Base-by-base conservation (phyloP, 305 asterid species). In the Plantago coronopus region DNA sequence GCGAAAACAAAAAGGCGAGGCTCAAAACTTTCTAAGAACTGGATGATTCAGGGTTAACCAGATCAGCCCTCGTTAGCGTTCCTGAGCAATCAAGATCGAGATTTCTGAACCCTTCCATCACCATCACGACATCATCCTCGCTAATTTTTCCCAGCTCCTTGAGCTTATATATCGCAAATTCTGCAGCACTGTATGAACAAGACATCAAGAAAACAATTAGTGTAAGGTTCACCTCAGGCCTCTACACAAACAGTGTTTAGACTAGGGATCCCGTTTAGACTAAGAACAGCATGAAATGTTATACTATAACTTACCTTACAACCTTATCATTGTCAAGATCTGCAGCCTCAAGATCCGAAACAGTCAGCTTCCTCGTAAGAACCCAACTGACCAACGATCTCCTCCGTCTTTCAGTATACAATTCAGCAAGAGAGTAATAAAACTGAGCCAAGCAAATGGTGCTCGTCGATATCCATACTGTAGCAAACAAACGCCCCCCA, bases 101-200 rank as follows among this genome's bases (percentile, higher is more conserved):
- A 59, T 56, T 59, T 61, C 61, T 76, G 69, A 89, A 89, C 69
- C 71, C 68, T 62, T 86, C 83, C 94, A 86, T 82, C 67, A 82
- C 89, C 81, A 61, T 20, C 13, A 66, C 61, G 7, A 89, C 63
- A 57, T 89, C 96, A 54, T 81, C 94, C 40, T 84, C 84, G 20
- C 60, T 71, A n/a, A 86, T 82, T 73, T 86, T 86, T 66, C 96
- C 95, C 87, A 84, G 66, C 82, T 89, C 95, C 44, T 84, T 89
- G 18, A 84, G 84, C 59, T 89, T 89, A 67, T 76, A 89, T 49
- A 89, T 66, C 9, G 87, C 75, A 57, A 89, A 89, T 31, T 89
- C 96, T 13, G 89, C 81, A 19, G 87, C 79, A 18, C 96, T 86
- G 80, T 7, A 69, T 38, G 2, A 23, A 53, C 25, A 55, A 56